Base-by-base conservation (phyloP, 177 flowering plant species). In the Vitis hybrid region DNA sequence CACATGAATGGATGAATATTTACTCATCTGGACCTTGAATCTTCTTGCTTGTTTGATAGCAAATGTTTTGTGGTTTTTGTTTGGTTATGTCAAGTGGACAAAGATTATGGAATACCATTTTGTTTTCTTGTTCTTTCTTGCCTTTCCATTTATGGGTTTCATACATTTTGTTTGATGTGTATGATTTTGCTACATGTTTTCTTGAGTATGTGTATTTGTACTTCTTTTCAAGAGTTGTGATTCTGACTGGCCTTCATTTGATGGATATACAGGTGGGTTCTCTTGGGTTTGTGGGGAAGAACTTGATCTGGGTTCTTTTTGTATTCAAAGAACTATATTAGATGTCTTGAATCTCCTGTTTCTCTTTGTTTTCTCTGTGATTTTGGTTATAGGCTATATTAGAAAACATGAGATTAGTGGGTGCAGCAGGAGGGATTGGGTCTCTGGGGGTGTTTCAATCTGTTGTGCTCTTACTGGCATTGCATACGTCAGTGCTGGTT, bases 341-440 rank as follows among this genome's bases (percentile, higher is more conserved):
- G 90, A 91, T 76, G 71, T 72, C 54, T 58, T 84, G 56, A 88
- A 88, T 73, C 67, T 89, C 11, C 18, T 87, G 0, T 82, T 87
- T 71, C 66, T 86, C 17, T 66, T 73, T 64, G 50, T 74, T 51
- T 88, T 92, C 82, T 76, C 54, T 66, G 59, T 87, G 15, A 59
- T 76, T 48, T 65, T 79, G 73, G 50, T 88, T 18, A 63, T 76
- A 10, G 71, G 63, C n/a, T 74, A 24, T 56, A 9, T 74, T 51
- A 77, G 77, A 65, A 81, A 72, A 65, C 62, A 56, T 15, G 24
- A 54, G 21, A 30, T 1, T 11, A 61, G 49, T 11, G 63, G 59
- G 9, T 60, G 57, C 73, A 64, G 35, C 2, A 83, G 76, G 48
- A 85, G 70, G 67, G 75, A 78, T 21, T 73, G 81, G 80, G 21